Evolutionary conservation across 352 stramenopile genomes (phyloP), one percentile per base, ranked within the genome.

Genomic region (Plasmopara muralis): DNA sequence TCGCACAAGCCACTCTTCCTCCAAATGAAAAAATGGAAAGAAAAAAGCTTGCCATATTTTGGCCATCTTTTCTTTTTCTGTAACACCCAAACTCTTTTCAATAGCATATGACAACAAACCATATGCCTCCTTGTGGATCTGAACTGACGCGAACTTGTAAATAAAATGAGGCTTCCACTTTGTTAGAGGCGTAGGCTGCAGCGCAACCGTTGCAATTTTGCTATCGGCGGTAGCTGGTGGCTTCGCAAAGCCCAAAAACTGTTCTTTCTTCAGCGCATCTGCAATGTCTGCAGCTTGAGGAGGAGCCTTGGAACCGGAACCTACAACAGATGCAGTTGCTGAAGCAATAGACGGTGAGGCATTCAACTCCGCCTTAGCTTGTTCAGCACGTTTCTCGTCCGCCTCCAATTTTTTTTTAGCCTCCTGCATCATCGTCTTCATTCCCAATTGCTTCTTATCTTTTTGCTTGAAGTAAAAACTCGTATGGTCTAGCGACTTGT

Each of bases 381-480:
- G 60, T 45, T 62, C 47, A 13, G 55, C 29, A 2, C 50, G 45
- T 49, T 90, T 85, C 30, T 89, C 77, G 35, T 77, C 69, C 28
- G 63, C 57, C 39, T 89, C 82, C 4, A 91, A 54, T 49, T 88
- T 85, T 68, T 92, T 91, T 64, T 92, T 93, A 2, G 81, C 84
- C 41, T 93, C 76, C 40, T 85, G 75, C 25, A 98, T 60, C 34
- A 99, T 72, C 44, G 87, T 90, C 64, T 98, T 98, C 56, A 96
- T 93, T 44, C 86, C 97, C 31, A 92, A 97, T 14, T 92, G 85
- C 60, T 97, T 97, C 77, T 99, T 99, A 68, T 99, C 97, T 50
- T 91, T 96, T 44, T 97, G 92, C 66, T 97, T 96, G 72, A 98
- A 99, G 66, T 98, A 98, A 53, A 99, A 98, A 30, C 93, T 97